Evolutionary conservation across 371 early-diverging fungal species (phyloP).

Genomic region (Rhizopus sp.): DNA sequence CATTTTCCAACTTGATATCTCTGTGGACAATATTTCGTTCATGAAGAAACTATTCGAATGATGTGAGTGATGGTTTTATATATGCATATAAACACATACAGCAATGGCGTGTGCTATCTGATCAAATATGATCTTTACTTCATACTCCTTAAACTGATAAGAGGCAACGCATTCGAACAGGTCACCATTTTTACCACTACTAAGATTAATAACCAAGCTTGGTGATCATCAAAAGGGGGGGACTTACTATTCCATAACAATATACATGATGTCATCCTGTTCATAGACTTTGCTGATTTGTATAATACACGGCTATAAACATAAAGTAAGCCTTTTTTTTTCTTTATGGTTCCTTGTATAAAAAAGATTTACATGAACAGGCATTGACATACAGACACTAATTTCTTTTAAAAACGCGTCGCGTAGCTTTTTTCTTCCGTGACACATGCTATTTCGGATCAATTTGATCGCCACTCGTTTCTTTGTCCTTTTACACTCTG

Average conservation of each 20-base stretch:
- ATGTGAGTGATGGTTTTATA: background rate
- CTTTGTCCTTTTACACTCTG: constrained; percentile 11
- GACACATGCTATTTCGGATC: background rate
- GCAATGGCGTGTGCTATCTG: constrained; percentile 30
- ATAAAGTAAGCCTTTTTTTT: background rate
- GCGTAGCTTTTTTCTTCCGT: background rate
- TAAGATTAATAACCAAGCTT: background rate
- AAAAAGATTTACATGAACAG: constrained; percentile 22
- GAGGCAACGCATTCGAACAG: constrained; percentile 21
- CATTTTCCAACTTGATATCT: constrained; percentile 75
- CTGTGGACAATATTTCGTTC: constrained; percentile 73
- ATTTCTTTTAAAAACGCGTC: constrained; percentile 20
- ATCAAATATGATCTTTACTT: constrained; percentile 31
- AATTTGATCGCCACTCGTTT: constrained; percentile 17
- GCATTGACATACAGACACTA: constrained; percentile 23
- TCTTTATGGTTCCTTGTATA: background rate
- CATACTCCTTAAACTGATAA: constrained; percentile 17
- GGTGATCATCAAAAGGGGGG: background rate
- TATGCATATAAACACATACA: constrained; percentile 11
- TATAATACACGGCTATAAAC: constrained; percentile 26
- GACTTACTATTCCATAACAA: constrained; percentile 37
- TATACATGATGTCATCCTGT: constrained; percentile 11
- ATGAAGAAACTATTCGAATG: constrained; percentile 56
- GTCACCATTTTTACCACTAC: constrained; percentile 25
- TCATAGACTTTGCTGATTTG: constrained; percentile 22